These are phyloP conservation scores for Leishmania guyanensis DNA, from an alignment of 208 protist species.

Conservation along the genomic window DNA sequence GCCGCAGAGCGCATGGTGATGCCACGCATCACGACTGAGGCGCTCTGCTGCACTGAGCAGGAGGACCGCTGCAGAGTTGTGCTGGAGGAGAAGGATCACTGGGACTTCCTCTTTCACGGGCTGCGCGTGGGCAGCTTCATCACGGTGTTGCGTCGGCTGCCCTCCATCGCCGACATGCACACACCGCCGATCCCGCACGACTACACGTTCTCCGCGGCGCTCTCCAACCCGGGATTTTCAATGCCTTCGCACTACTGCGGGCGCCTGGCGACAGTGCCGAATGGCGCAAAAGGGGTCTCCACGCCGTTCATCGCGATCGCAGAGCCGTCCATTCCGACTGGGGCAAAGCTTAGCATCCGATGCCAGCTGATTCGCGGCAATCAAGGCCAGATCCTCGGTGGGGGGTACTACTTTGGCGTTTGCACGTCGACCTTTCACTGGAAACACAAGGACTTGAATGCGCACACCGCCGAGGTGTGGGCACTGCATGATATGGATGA, in stretches of 20 bases:
- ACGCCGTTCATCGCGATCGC: conserved; percentile 89
- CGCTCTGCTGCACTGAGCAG: conserved; percentile 65
- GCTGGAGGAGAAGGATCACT: conserved; percentile 78
- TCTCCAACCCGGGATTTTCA: conserved; percentile 76
- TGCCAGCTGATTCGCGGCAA: conserved; percentile 86
- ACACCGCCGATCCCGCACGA: conserved; percentile 49
- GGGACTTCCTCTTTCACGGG: conserved; percentile 82
- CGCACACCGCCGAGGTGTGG: conserved; percentile 76
- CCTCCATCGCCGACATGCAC: conserved; percentile 26
- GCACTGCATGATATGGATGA: conserved; percentile 92
- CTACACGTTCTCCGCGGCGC: conserved; percentile 71
- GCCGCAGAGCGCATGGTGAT: conserved; percentile 55
- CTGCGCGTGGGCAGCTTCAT: conserved; percentile 68
- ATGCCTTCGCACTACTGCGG: conserved; percentile 79
- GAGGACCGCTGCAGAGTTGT: conserved; percentile 62
- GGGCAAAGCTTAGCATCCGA: conserved; percentile 67
- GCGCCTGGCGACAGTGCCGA: conserved; percentile 76
- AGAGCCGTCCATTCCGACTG: conserved; percentile 65
- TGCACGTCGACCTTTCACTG: conserved; percentile 73
- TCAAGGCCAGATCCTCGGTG: conserved; percentile 88
- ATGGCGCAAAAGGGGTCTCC: conserved; percentile 52
- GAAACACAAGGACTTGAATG: conserved; percentile 72
- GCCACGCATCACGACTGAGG: conserved; percentile 76
- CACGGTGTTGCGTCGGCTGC: conserved; percentile 44
- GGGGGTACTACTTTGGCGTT: conserved; percentile 90